These are phyloP conservation scores for Lachancea sp. DNA, from an alignment of 805 yeast species.

Conservation along the genomic window DNA sequence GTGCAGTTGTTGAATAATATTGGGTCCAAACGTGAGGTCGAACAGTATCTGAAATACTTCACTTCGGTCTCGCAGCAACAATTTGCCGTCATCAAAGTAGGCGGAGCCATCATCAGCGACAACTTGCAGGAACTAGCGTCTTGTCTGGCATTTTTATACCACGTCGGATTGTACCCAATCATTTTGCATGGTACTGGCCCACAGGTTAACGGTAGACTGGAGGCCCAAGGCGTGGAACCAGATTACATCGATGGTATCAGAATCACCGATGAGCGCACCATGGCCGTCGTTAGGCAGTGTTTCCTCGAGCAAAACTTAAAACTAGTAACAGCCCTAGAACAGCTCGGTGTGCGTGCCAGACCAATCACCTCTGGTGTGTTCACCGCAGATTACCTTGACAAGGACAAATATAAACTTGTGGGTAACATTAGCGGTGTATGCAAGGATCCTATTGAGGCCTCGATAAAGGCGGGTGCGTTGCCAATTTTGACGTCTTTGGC, in stretches of 20 bases:
- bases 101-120: conserved; percentile 97
- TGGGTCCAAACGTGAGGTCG: conserved; percentile 96
- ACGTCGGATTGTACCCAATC: conserved; percentile 94
- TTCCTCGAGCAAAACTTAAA: conserved; percentile 93
- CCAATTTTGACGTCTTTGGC: conserved; percentile 96
- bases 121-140: conserved; percentile 90
- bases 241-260: conserved; percentile 94
- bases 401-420: conserved; percentile 85
- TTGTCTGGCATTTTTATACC: conserved; percentile 91
- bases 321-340: conserved; percentile 90
- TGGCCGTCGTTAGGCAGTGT: conserved; percentile 93
- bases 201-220: conserved; percentile 90
- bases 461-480: conserved; percentile 91
- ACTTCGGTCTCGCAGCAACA: conserved; percentile 95
- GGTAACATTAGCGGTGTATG: conserved; percentile 84
- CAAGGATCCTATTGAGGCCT: conserved; percentile 85
- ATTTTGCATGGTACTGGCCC: conserved; percentile 99
- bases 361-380: conserved; percentile 98
- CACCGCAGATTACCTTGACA: conserved; percentile 84
- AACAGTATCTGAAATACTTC: conserved; percentile 92
- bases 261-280: conserved; percentile 88
- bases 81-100: conserved; percentile 97
- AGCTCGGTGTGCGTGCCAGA: conserved; percentile 95
- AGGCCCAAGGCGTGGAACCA: conserved; percentile 92
- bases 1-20: conserved; percentile 91